A percentile compares a stretch with the other conserved stretches of the same genome.
Conservation (phyloP, 768 basidiomycete species). For the Phaffia australis region DNA sequence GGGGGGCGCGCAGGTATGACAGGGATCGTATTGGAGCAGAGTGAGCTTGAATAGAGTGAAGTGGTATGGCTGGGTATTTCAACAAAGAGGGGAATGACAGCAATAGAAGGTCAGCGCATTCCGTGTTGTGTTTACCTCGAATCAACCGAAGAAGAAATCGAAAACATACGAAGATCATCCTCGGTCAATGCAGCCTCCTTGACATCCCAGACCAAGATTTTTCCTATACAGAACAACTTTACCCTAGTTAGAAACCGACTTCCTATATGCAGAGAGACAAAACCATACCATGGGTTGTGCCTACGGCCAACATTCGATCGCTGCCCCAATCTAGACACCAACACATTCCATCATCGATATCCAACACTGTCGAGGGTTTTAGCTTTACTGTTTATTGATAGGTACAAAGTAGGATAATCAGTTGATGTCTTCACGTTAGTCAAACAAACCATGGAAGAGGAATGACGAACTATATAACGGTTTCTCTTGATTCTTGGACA, state of each 20-base stretch:
- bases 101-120: not conserved
- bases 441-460: slow-evolving; percentile 43
- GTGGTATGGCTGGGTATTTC: slow-evolving; percentile 44
- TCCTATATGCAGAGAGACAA: not conserved
- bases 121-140: not conserved
- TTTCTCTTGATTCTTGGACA: not conserved
- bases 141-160: not conserved
- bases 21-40: slow-evolving; percentile 69
- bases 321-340: slow-evolving; percentile 84
- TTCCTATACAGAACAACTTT: slow-evolving; percentile 28
- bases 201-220: slow-evolving; percentile 35
- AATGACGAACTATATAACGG: slow-evolving; percentile 34
- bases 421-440: slow-evolving; percentile 6
- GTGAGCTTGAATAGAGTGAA: slow-evolving; percentile 61
- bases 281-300: slow-evolving; percentile 64
- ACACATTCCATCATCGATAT: slow-evolving; percentile 63
- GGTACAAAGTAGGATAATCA: slow-evolving; percentile 36
- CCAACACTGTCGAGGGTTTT: slow-evolving; percentile 58
- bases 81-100: slow-evolving; percentile 3
- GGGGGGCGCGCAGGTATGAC: slow-evolving; percentile 62
- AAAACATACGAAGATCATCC: slow-evolving; percentile 38
- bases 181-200: slow-evolving; percentile 31
- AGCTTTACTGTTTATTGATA: slow-evolving; percentile 33
- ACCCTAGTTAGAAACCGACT: not conserved
- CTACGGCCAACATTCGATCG: slow-evolving; percentile 67